A percentile compares a stretch with the other conserved stretches of the same genome.
Evolutionary conservation across 345 rosid genomes (phyloP).

Genomic region (Adansonia digitata): DNA sequence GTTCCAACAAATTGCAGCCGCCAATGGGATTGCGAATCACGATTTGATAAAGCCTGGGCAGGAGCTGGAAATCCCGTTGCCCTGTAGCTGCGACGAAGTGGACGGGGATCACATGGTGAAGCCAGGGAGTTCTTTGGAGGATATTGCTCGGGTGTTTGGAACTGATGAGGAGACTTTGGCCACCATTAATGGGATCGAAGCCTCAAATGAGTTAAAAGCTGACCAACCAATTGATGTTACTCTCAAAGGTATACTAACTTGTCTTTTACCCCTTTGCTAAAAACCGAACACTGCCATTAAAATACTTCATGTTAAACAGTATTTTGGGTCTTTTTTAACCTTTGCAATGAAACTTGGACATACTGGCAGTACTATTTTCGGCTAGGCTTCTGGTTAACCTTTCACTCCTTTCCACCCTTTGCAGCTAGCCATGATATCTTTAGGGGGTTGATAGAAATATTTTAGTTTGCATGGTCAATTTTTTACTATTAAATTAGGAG

Average conservation of each 20-base stretch:
- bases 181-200: slow-evolving; percentile 39
- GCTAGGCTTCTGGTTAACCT: too few species aligned
- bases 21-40: slow-evolving; percentile 25
- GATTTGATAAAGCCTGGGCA: slow-evolving; percentile 25
- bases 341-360: too few species aligned
- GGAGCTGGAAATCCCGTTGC: slow-evolving; percentile 49
- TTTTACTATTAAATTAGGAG: too few species aligned
- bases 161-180: slow-evolving; percentile 29
- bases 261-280: neutral
- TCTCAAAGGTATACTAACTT: slow-evolving; percentile 40
- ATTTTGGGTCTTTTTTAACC: too few species aligned
- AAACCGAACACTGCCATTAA: too few species aligned
- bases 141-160: slow-evolving; percentile 43
- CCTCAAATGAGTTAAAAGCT: slow-evolving; percentile 29
- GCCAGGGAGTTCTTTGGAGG: slow-evolving; percentile 35
- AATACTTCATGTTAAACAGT: too few species aligned
- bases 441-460: too few species aligned
- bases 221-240: slow-evolving; percentile 50
- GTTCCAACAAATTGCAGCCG: slow-evolving; percentile 25
- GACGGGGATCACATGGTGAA: slow-evolving; percentile 44
- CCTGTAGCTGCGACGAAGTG: slow-evolving; percentile 63
- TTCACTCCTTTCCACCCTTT: too few species aligned
- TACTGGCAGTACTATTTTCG: too few species aligned
- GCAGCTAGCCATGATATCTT: neutral
- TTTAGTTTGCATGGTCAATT: too few species aligned